Evolutionary conservation across 1,284 basidiomycete species (phyloP).

Genomic region (Cryptococcus sp.): DNA sequence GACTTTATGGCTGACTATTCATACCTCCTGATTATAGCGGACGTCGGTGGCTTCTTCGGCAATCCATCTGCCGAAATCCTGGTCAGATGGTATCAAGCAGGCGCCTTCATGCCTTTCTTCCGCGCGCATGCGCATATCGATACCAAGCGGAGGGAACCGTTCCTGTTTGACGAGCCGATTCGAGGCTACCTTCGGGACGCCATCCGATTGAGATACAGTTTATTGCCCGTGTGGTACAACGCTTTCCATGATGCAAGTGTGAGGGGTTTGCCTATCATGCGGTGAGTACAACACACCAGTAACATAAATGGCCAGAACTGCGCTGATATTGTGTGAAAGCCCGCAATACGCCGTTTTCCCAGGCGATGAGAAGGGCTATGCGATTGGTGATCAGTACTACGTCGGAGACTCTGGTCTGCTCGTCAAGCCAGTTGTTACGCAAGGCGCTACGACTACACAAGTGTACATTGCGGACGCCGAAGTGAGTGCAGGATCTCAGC

Average conservation of each 20-base stretch:
- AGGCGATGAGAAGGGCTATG: constrained; percentile 77
- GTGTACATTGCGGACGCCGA: constrained; percentile 89
- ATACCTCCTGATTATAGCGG: constrained; percentile 60
- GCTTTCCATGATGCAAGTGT: constrained; percentile 85
- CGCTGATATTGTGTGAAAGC: constrained; percentile 51
- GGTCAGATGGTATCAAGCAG: constrained; percentile 95
- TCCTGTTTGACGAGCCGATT: constrained; percentile 85
- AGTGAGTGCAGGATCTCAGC: constrained; percentile 53
- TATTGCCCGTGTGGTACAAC: constrained; percentile 95
- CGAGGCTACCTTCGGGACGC: constrained; percentile 76
- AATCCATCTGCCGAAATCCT: constrained; percentile 94
- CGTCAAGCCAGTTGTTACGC: constrained; percentile 84
- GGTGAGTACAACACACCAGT: constrained; percentile 55
- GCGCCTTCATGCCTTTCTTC: constrained; percentile 96
- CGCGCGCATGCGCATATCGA: constrained; percentile 97
- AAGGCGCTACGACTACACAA: constrained; percentile 68
- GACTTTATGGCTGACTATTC: background rate
- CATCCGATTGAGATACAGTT: constrained; percentile 79
- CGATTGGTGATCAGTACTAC: constrained; percentile 92
- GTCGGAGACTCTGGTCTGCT: constrained; percentile 85
- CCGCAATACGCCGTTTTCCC: constrained; percentile 96
- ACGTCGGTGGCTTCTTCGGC: constrained; percentile 98
- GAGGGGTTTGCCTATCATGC: constrained; percentile 74
- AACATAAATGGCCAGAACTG: too few species aligned
- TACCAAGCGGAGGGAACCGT: constrained; percentile 96